Percentiles rank a stretch among this genome's conserved stretches.
phyloP scores from a whole-genome alignment of 208 protist species.

The Crithidia fasciculata region DNA sequence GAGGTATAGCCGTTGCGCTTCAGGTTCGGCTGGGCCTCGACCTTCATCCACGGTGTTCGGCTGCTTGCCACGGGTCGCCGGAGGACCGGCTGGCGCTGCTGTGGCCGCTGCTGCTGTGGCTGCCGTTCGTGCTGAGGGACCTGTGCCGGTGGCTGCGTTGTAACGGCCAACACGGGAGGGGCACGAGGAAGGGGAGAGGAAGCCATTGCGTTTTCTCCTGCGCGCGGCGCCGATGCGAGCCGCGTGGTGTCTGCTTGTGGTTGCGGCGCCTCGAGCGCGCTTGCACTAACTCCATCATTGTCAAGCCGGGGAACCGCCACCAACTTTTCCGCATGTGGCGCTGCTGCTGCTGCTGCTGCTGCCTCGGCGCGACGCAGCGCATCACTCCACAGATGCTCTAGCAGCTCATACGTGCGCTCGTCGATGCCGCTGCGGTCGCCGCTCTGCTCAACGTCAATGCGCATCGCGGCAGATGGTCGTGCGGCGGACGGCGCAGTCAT shows the following conservation, averaged over 20 bases:
- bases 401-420: constrained; percentile 16
- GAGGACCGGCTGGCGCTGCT: neutral
- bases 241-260: constrained; percentile 2
- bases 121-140: too few species aligned
- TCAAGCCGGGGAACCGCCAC: neutral
- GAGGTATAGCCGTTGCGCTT: constrained; percentile 30
- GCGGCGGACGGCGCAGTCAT: neutral
- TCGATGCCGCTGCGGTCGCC: constrained; percentile 2
- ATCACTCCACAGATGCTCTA: constrained; percentile 20
- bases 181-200: constrained; percentile 9
- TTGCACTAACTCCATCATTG: neutral
- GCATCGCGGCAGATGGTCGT: neutral
- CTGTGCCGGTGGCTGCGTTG: neutral
- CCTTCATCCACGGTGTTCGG: constrained; percentile 10
- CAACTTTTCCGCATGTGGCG: too few species aligned
- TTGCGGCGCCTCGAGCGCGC: neutral
- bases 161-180: neutral
- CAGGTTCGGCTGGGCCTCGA: constrained; percentile 42
- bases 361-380: constrained; percentile 20
- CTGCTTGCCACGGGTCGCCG: constrained; percentile 10
- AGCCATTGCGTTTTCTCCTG: neutral
- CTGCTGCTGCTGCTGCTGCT: neutral
- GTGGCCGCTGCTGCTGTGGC: neutral
- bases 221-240: neutral
- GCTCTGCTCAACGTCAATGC: neutral